Percentiles rank a stretch among this genome's conserved stretches.
Evolutionary conservation across 768 basidiomycete species (phyloP).

Genomic region (Guyanaporus albipodus): DNA sequence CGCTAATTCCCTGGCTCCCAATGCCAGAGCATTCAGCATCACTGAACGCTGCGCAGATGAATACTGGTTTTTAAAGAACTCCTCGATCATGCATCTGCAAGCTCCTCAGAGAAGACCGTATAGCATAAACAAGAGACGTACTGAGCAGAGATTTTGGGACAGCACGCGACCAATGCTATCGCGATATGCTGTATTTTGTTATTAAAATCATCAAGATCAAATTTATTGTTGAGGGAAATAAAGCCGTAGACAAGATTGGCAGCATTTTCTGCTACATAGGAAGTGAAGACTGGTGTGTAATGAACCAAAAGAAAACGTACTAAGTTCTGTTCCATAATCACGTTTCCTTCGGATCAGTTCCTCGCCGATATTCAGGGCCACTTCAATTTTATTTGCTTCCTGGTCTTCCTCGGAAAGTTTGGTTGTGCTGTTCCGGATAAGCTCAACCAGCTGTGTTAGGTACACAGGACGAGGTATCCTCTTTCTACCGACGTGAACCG

Average conservation of each 20-base stretch:
- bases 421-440: conserved; percentile 61
- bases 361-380: conserved; percentile 77
- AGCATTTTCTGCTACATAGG: conserved; percentile 79
- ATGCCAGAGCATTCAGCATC: conserved; percentile 81
- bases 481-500: conserved; percentile 63
- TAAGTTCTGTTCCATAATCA: conserved; percentile 83
- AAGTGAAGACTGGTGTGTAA: conserved; percentile 3
- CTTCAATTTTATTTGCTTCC: conserved; percentile 73
- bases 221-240: conserved; percentile 76
- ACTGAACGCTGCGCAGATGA: conserved; percentile 81
- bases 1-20: conserved; percentile 83
- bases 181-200: conserved; percentile 70
- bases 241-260: conserved; percentile 74
- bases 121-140: conserved; percentile 37
- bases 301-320: conserved; percentile 36
- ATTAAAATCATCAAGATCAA: conserved; percentile 76
- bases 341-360: conserved; percentile 80
- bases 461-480: conserved; percentile 85
- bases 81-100: conserved; percentile 74
- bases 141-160: conserved; percentile 77
- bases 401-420: conserved; percentile 53
- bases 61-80: conserved; percentile 93
- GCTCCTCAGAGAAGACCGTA: conserved; percentile 1
- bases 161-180: conserved; percentile 75
- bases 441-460: conserved; percentile 73